Percentiles rank a stretch among this genome's conserved stretches.
phyloP scores from a whole-genome alignment of 108 stramenopile genomes.

The Discostella pseudostelligera region DNA sequence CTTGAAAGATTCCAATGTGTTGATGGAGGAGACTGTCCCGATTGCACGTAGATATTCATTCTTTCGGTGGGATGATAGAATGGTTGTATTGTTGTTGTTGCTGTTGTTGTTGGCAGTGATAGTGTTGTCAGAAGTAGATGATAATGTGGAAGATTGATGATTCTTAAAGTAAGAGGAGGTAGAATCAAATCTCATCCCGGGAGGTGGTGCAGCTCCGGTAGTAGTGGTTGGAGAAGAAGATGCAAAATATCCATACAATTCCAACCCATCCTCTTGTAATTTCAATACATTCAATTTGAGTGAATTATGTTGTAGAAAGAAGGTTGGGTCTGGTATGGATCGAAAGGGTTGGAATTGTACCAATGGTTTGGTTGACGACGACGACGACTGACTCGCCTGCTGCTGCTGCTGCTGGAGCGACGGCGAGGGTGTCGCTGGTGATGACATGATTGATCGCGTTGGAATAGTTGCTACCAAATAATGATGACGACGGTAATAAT shows the following conservation, averaged over 20 bases:
- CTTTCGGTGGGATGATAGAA: constrained; percentile 6
- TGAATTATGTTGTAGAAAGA: constrained; percentile 77
- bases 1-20: constrained; percentile 79
- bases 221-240: background rate
- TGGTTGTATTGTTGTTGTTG: background rate
- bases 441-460: background rate
- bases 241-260: constrained; percentile 50
- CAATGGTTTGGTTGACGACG: background rate
- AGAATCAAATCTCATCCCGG: constrained; percentile 57
- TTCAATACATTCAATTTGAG: constrained; percentile 71
- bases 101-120: background rate
- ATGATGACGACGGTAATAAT: no score
- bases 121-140: background rate
- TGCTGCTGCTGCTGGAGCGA: background rate
- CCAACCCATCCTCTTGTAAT: constrained; percentile 64
- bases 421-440: background rate
- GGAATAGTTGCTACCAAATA: no score
- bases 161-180: no score
- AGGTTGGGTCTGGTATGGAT: constrained; percentile 76
- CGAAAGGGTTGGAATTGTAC: constrained; percentile 79
- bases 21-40: constrained; percentile 55
- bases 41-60: constrained; percentile 36
- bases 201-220: background rate
- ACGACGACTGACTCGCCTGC: background rate
- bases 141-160: no score